Conservation (phyloP, 2,329 filamentous ascomycete species). For the Aspergillus ruber region DNA sequence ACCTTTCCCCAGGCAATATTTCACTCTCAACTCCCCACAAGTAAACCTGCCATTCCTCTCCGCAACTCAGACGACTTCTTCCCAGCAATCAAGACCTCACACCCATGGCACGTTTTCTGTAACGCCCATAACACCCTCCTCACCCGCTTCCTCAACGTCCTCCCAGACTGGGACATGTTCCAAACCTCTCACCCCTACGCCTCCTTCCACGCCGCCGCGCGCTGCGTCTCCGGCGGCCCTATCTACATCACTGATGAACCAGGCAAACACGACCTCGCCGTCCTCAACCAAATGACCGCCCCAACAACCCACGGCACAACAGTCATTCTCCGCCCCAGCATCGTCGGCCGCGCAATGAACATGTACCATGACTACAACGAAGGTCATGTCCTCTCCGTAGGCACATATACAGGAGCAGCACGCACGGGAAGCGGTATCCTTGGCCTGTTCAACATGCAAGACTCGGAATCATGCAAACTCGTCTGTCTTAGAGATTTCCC, state of each 20-base stretch:
- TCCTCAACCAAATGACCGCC: slow-evolving; percentile 78
- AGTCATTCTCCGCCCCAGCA: slow-evolving; percentile 72
- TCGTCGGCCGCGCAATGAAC: slow-evolving; percentile 64
- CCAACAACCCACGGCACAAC: slow-evolving; percentile 65
- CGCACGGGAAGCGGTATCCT: slow-evolving; percentile 68
- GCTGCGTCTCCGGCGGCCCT: slow-evolving; percentile 83
- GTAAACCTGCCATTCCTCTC: slow-evolving; percentile 64
- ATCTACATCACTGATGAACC: slow-evolving; percentile 92
- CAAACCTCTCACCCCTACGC: slow-evolving; percentile 64
- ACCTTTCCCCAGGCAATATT: slow-evolving; percentile 82
- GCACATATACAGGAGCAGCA: slow-evolving; percentile 65
- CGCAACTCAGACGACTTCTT: slow-evolving; percentile 91
- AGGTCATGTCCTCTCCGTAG: slow-evolving; percentile 66
- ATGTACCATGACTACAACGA: slow-evolving; percentile 73
- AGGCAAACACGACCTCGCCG: slow-evolving; percentile 65
- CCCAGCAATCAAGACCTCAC: slow-evolving; percentile 69
- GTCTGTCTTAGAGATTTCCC: slow-evolving; percentile 67
- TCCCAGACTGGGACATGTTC: slow-evolving; percentile 81
- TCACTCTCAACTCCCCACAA: slow-evolving; percentile 71
- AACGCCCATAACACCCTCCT: slow-evolving; percentile 86
- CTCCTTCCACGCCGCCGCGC: slow-evolving; percentile 79
- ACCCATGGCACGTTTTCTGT: slow-evolving; percentile 91
- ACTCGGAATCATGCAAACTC: slow-evolving; percentile 58
- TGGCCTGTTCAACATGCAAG: slow-evolving; percentile 75
- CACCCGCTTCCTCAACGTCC: slow-evolving; percentile 73